Percentiles rank a stretch among this genome's conserved stretches.
These are phyloP conservation scores for Mycena capillaripes DNA, from an alignment of 768 basidiomycete species.

Conservation along the genomic window DNA sequence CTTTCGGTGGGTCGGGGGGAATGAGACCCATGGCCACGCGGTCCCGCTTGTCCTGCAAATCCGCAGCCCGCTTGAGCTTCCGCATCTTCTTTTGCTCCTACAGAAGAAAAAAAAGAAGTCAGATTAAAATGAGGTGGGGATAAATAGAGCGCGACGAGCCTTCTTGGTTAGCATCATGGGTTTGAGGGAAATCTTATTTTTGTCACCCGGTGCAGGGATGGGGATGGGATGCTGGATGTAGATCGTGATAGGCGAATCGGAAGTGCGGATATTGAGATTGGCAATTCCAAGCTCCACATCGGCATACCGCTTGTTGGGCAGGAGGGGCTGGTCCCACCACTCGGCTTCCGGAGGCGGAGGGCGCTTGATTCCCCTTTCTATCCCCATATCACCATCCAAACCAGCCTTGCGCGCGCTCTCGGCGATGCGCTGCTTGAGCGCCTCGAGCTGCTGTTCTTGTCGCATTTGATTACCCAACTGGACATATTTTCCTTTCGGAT, in stretches of 20 bases:
- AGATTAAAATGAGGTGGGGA: neutral
- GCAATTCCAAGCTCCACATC: conserved; percentile 75
- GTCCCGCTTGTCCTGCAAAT: conserved; percentile 94
- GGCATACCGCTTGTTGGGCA: conserved; percentile 85
- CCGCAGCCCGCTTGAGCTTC: conserved; percentile 87
- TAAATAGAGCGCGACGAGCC: conserved; percentile 51
- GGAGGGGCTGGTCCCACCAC: conserved; percentile 96
- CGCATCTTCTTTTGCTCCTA: conserved; percentile 98
- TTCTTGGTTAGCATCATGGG: conserved; percentile 95
- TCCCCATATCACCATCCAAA: conserved; percentile 91
- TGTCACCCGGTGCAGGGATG: conserved; percentile 91
- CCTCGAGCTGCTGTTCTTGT: conserved; percentile 87
- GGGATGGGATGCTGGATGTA: conserved; percentile 98
- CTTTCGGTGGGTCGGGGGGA: conserved; percentile 96
- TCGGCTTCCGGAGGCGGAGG: conserved; percentile 91
- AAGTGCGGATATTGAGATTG: conserved; percentile 73
- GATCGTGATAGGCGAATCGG: conserved; percentile 84
- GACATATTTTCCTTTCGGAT: conserved; percentile 93
- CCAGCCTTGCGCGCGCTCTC: conserved; percentile 95
- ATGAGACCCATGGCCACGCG: conserved; percentile 95
- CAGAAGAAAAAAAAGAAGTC: conserved; percentile 22
- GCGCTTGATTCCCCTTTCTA: conserved; percentile 92
- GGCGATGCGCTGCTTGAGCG: conserved; percentile 91
- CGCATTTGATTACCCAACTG: conserved; percentile 79
- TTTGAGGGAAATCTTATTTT: conserved; percentile 82